These are phyloP conservation scores for Aegilops speltoides DNA, from an alignment of 176 grass and related monocot species.

Conservation along the genomic window DNA sequence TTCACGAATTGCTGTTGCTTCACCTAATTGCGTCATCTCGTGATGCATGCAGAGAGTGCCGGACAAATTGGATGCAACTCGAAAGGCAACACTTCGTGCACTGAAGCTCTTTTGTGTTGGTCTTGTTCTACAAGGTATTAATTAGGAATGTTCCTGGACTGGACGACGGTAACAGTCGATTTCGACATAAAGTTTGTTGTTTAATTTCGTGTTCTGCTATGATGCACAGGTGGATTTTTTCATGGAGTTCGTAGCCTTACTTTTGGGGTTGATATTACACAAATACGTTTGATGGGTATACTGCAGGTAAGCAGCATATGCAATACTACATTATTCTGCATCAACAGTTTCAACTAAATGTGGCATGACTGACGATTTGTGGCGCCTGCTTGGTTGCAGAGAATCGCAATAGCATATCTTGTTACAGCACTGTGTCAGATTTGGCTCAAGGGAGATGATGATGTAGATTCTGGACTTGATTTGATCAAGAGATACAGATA, in stretches of 20 bases:
- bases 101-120: slow-evolving; percentile 83
- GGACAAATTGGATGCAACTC: slow-evolving; percentile 62
- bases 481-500: slow-evolving; percentile 62
- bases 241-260: slow-evolving; percentile 78
- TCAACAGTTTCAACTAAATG: not conserved
- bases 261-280: slow-evolving; percentile 70
- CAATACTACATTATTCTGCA: not conserved
- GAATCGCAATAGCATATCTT: slow-evolving; percentile 88
- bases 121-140: slow-evolving; percentile 86
- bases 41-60: slow-evolving; percentile 62
- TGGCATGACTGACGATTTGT: not conserved
- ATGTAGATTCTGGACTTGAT: slow-evolving; percentile 44
- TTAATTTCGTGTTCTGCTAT: slow-evolving; percentile 11
- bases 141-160: not conserved
- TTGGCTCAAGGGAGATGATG: slow-evolving; percentile 65
- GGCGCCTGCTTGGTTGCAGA: slow-evolving; percentile 45
- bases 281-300: slow-evolving; percentile 80
- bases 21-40: slow-evolving; percentile 11
- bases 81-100: slow-evolving; percentile 72
- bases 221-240: slow-evolving; percentile 71
- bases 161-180: not conserved
- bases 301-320: slow-evolving; percentile 54
- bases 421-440: slow-evolving; percentile 81
- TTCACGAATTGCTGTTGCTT: not conserved
- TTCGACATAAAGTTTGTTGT: not conserved